Conservation (phyloP, 345 rosid species). For the Eutrema yunnanense region DNA sequence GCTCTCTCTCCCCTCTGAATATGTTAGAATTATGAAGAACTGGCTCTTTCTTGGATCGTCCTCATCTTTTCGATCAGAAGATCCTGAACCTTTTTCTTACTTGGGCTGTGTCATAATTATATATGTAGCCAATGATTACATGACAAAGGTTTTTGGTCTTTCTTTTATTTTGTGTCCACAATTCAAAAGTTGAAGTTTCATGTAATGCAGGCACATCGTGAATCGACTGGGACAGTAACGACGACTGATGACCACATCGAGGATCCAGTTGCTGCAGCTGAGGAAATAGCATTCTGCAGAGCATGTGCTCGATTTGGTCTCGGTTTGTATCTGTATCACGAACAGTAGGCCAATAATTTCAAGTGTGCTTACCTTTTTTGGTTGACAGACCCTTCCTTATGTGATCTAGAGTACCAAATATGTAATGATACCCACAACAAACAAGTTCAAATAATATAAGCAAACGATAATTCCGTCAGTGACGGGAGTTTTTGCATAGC, state of each 20-base stretch:
- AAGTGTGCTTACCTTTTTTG: not conserved
- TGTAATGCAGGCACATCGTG: slow-evolving; percentile 74
- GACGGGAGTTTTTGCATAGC: not conserved
- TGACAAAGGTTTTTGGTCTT: not conserved
- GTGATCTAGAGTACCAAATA: not conserved
- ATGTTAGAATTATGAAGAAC: not conserved
- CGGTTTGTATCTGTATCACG: slow-evolving; percentile 87
- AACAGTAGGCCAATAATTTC: slow-evolving; percentile 37
- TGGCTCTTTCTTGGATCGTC: not conserved
- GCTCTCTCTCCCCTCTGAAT: not conserved
- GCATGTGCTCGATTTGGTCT: slow-evolving; percentile 97
- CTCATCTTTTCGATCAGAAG: not conserved
- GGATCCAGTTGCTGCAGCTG: slow-evolving; percentile 89
- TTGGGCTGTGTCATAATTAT: not conserved
- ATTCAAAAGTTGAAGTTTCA: not conserved
- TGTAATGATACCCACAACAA: not conserved
- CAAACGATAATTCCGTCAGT: not conserved
- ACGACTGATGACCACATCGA: slow-evolving; percentile 32
- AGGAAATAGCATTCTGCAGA: slow-evolving; percentile 93
- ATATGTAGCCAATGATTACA: not conserved
- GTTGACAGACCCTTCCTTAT: not conserved
- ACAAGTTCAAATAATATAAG: not conserved
- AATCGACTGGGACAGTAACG: slow-evolving; percentile 77
- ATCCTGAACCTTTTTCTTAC: not conserved
- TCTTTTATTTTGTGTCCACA: not conserved